Percentiles rank a stretch among this genome's conserved stretches.
phyloP scores from a whole-genome alignment of 2,329 filamentous ascomycete genomes.

The Ceratocystis harringtonii region DNA sequence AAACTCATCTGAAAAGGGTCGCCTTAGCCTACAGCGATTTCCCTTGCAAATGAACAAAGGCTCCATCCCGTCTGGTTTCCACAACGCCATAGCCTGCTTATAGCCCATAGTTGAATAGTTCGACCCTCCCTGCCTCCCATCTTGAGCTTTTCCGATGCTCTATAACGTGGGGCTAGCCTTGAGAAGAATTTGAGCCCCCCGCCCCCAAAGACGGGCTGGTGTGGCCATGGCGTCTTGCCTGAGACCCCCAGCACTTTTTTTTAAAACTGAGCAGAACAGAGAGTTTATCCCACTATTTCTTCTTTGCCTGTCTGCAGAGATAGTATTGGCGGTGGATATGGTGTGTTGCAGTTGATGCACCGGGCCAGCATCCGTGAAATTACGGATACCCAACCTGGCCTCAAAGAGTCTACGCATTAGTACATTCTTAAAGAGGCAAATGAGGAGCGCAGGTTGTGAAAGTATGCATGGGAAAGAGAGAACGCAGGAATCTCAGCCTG shows the following conservation, averaged over 20 bases:
- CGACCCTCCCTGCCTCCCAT: too few relatives aligned
- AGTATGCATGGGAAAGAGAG: neutral
- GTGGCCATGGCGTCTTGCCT: neutral
- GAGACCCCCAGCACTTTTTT: too few relatives aligned
- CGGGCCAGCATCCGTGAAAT: neutral
- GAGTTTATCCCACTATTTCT: neutral
- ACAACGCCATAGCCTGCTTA: neutral
- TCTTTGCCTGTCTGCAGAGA: neutral
- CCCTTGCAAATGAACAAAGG: neutral
- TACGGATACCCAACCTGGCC: neutral
- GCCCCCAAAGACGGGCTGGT: neutral
- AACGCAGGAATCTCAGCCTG: neutral
- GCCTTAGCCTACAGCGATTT: neutral
- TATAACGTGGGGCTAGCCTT: neutral
- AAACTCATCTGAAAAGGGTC: too few relatives aligned
- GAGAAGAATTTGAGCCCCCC: neutral
- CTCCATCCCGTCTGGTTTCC: neutral
- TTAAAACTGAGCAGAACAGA: neutral
- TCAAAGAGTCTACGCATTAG: neutral
- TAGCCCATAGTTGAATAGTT: too few relatives aligned
- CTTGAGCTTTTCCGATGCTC: too few relatives aligned
- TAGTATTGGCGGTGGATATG: neutral
- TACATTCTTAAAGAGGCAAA: neutral
- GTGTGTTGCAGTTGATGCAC: neutral
- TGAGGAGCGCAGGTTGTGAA: neutral